Conservation (phyloP, 73 alveolate genomes). For the Effrenium voratum region DNA sequence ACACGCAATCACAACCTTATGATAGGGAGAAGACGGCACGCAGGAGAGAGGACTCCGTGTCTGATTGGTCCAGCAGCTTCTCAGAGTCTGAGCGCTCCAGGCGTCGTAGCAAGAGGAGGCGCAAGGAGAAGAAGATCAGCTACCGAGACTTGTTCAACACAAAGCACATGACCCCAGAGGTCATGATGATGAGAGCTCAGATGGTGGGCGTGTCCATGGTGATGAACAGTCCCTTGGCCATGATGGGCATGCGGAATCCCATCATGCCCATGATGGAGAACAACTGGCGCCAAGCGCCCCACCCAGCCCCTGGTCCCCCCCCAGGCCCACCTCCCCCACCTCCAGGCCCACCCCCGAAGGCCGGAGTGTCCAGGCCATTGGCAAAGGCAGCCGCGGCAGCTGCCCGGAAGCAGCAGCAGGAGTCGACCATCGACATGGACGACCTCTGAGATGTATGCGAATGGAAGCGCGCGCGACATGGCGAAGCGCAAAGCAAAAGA, state of each 20-base stretch:
- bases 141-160: constrained; percentile 46
- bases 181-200: constrained; percentile 88
- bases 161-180: constrained; percentile 63
- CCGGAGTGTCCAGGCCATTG: neutral
- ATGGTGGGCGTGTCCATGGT: constrained; percentile 80
- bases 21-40: neutral
- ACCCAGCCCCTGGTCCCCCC: neutral
- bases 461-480: no score
- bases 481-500: no score
- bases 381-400: constrained; percentile 7
- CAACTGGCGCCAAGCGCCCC: neutral
- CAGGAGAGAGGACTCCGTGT: neutral
- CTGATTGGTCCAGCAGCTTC: constrained; percentile 24
- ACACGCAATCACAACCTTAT: neutral
- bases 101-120: constrained; percentile 55
- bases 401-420: constrained; percentile 29
- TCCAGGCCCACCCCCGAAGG: neutral
- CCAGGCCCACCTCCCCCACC: neutral
- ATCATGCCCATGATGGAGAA: neutral
- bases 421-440: constrained; percentile 61
- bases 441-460: constrained; percentile 45
- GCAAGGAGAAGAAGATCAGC: constrained; percentile 11
- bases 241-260: constrained; percentile 40
- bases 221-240: constrained; percentile 38
- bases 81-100: constrained; percentile 13